Evolutionary conservation across 2,329 filamentous ascomycete genomes (phyloP).

Genomic region (Trichoderma asperellum): DNA sequence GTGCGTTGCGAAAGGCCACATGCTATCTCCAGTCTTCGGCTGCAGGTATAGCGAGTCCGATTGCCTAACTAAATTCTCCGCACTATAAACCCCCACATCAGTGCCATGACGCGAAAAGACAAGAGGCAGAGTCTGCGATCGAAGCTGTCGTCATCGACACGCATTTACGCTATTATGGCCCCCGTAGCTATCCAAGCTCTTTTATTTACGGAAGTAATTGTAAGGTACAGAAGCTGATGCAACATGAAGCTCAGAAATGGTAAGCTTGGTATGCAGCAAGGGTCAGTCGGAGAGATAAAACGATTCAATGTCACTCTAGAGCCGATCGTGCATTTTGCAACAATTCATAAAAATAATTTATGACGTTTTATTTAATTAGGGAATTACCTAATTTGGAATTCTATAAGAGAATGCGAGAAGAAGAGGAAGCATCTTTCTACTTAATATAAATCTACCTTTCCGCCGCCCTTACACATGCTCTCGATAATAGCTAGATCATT

Average conservation of each 20-base stretch:
- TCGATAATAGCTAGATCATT: slow-evolving; percentile 22
- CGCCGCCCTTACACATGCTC: slow-evolving; percentile 18
- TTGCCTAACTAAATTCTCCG: background rate
- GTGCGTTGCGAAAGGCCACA: background rate
- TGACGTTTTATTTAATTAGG: background rate
- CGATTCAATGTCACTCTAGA: background rate
- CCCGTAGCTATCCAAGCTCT: background rate
- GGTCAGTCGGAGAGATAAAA: background rate
- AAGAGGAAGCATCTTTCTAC: background rate
- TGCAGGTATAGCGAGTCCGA: slow-evolving; percentile 5
- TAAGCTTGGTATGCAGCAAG: background rate
- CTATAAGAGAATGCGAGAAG: background rate
- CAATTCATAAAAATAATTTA: background rate
- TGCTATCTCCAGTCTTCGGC: background rate
- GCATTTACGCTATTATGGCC: background rate
- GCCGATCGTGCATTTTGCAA: background rate
- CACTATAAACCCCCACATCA: background rate
- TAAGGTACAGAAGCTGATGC: background rate
- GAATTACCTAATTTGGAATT: background rate
- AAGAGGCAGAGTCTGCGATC: background rate
- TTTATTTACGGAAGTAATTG: background rate
- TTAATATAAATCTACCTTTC: slow-evolving; percentile 12
- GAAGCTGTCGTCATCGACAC: background rate
- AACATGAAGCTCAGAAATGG: background rate
- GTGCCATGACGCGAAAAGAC: background rate